phyloP scores from a whole-genome alignment of 2,329 filamentous ascomycete species.

The Microdochium nivale region DNA sequence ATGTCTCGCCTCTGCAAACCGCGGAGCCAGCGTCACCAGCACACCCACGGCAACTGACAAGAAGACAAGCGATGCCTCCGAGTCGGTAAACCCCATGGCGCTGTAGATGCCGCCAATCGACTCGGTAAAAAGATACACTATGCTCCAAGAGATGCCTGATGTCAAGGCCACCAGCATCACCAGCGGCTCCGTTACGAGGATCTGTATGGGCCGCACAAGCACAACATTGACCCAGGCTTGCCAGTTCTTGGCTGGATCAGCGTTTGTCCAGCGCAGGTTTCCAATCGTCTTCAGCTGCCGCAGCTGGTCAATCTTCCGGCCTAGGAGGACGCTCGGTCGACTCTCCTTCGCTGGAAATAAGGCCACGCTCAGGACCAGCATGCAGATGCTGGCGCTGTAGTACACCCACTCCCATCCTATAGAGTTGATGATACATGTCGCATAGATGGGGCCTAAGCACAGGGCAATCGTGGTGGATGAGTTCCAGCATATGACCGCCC shows the following conservation, averaged over 20 bases:
- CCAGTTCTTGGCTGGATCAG: conserved; percentile 27
- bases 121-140: conserved; percentile 41
- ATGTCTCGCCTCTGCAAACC: neutral
- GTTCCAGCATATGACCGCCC: conserved; percentile 36
- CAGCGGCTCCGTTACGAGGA: conserved; percentile 37
- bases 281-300: conserved; percentile 3
- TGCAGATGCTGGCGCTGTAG: conserved; percentile 28
- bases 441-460: conserved; percentile 32
- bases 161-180: conserved; percentile 32
- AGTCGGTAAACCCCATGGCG: conserved; percentile 20
- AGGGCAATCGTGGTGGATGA: conserved; percentile 31
- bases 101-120: conserved; percentile 29
- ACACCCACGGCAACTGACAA: conserved; percentile 20
- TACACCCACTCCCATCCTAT: conserved; percentile 37
- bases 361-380: conserved; percentile 21
- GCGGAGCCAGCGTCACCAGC: neutral
- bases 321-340: conserved; percentile 32
- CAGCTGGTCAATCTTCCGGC: conserved; percentile 8
- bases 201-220: conserved; percentile 28
- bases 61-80: conserved; percentile 28
- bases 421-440: conserved; percentile 26
- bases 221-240: conserved; percentile 25
- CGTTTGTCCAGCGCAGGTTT: conserved; percentile 20
- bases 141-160: conserved; percentile 29
- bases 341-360: conserved; percentile 30